phyloP scores from a whole-genome alignment of 495 filamentous ascomycete species.

The Neurospora discreta region DNA sequence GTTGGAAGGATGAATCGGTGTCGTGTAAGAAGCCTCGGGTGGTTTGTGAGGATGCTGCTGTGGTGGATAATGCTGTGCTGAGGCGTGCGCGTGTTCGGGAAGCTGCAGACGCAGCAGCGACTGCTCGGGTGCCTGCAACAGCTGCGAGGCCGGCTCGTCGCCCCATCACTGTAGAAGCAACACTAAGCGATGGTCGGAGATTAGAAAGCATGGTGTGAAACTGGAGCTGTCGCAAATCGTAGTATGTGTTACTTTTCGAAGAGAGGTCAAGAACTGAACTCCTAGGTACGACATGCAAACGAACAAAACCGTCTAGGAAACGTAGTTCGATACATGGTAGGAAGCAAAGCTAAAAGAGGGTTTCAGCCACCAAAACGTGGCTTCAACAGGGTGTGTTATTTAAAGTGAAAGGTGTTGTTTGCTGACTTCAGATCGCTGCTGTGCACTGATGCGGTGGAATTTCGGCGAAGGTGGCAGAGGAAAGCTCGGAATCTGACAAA shows the following conservation, averaged over 20 bases:
- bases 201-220: not conserved
- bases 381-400: not conserved
- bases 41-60: not conserved
- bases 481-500: not conserved
- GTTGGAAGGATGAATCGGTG: not conserved
- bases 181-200: not conserved
- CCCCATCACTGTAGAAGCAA: not conserved
- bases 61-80: not conserved
- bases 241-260: not conserved
- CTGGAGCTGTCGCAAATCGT: not conserved
- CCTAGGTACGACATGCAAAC: not conserved
- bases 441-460: not conserved
- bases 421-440: not conserved
- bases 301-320: not conserved
- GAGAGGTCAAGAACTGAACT: not conserved
- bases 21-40: not conserved
- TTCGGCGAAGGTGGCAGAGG: not conserved
- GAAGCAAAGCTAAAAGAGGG: not conserved
- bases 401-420: not conserved
- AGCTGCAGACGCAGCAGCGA: not conserved
- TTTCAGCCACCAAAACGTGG: not conserved
- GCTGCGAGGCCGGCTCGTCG: not conserved
- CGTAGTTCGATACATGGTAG: not conserved
- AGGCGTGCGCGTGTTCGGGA: not conserved
- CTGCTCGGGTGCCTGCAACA: not conserved